Evolutionary conservation across 768 basidiomycete genomes (phyloP).

Genomic region (Termitomyces eurrhizus): DNA sequence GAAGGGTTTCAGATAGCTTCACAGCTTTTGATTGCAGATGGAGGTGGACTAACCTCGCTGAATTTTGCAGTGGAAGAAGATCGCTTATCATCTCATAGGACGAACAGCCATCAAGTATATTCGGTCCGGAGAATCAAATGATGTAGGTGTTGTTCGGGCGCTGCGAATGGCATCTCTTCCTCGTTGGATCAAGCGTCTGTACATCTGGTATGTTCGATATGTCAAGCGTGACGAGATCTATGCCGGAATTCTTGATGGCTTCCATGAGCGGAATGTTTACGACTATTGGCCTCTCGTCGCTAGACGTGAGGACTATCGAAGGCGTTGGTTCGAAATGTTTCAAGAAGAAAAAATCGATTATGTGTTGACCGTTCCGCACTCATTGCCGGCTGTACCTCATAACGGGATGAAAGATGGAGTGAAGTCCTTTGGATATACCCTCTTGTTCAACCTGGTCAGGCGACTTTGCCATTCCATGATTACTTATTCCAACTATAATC

Average conservation of each 20-base stretch:
- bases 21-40: constrained; percentile 49
- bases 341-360: constrained; percentile 47
- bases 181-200: constrained; percentile 40
- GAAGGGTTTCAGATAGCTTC: constrained; percentile 51
- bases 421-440: constrained; percentile 54
- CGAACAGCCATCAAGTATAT: constrained; percentile 11
- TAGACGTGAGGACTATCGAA: constrained; percentile 40
- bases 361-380: constrained; percentile 54
- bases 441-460: constrained; percentile 58
- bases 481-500: background rate
- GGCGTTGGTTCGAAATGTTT: constrained; percentile 39
- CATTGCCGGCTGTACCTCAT: constrained; percentile 52
- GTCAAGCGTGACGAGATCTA: constrained; percentile 49
- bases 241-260: constrained; percentile 48
- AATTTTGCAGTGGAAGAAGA: background rate
- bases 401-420: constrained; percentile 48
- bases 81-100: background rate
- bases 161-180: constrained; percentile 42
- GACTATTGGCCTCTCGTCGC: constrained; percentile 49
- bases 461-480: background rate
- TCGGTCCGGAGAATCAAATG: constrained; percentile 13
- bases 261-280: constrained; percentile 36
- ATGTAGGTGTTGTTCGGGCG: constrained; percentile 22
- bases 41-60: constrained; percentile 24
- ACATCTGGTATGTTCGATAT: constrained; percentile 48